Percentiles rank a stretch among this genome's conserved stretches.
Conservation (phyloP, 2,329 filamentous ascomycete species). For the Xylariaceae sp. region DNA sequence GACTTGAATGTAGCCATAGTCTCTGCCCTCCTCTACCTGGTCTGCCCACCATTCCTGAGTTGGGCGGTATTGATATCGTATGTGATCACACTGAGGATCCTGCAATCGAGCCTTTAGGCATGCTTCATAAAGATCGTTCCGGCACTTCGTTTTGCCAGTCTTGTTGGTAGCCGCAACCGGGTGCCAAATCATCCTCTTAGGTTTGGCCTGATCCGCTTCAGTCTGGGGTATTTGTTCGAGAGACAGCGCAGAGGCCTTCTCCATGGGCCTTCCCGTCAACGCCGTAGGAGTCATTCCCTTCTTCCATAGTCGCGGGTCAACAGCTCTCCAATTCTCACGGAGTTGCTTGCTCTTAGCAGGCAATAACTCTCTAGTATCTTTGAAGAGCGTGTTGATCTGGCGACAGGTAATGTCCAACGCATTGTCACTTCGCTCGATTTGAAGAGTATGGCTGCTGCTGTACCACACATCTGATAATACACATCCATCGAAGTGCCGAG, state of each 20-base stretch:
- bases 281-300: slow-evolving; percentile 11
- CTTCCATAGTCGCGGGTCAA: slow-evolving; percentile 26
- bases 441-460: slow-evolving; percentile 27
- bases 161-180: slow-evolving; percentile 36
- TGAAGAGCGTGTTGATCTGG: slow-evolving; percentile 33
- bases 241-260: slow-evolving; percentile 3
- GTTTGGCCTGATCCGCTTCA: slow-evolving; percentile 24
- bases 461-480: slow-evolving; percentile 43
- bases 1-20: slow-evolving; percentile 46
- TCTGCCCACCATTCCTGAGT: slow-evolving; percentile 50
- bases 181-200: slow-evolving; percentile 42
- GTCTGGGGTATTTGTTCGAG: slow-evolving; percentile 20
- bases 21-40: slow-evolving; percentile 43
- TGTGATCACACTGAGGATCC: slow-evolving; percentile 21
- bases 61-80: slow-evolving; percentile 41
- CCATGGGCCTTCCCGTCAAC: background rate
- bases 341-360: slow-evolving; percentile 34
- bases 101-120: slow-evolving; percentile 26
- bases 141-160: slow-evolving; percentile 31
- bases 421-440: slow-evolving; percentile 30
- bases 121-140: slow-evolving; percentile 42
- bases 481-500: slow-evolving; percentile 30
- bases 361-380: slow-evolving; percentile 33
- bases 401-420: slow-evolving; percentile 41
- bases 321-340: slow-evolving; percentile 32